These are phyloP conservation scores for Gomphus bonarii DNA, from an alignment of 1,284 basidiomycete genomes.

Conservation along the genomic window DNA sequence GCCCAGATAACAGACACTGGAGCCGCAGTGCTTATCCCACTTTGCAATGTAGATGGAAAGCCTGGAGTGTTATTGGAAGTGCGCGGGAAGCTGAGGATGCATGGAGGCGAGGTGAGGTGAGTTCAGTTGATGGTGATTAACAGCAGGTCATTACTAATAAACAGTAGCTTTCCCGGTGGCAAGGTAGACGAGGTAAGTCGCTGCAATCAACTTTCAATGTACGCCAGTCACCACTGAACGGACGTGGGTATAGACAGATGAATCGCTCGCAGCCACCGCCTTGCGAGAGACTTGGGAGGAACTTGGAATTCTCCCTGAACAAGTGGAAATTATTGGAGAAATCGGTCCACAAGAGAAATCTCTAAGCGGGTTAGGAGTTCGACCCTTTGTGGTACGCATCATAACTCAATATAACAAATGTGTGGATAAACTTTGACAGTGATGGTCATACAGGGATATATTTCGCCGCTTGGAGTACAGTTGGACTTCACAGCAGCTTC, in stretches of 20 bases:
- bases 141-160: no score
- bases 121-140: slow-evolving; percentile 13
- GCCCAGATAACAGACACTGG: slow-evolving; percentile 19
- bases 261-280: slow-evolving; percentile 44
- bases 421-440: slow-evolving; percentile 1
- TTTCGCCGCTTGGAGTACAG: slow-evolving; percentile 27
- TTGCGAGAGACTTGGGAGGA: slow-evolving; percentile 69
- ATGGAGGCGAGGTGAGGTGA: slow-evolving; percentile 76
- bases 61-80: slow-evolving; percentile 67
- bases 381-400: slow-evolving; percentile 61
- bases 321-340: slow-evolving; percentile 55
- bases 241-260: slow-evolving; percentile 34
- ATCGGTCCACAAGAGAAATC: slow-evolving; percentile 54
- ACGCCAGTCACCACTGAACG: not conserved
- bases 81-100: slow-evolving; percentile 52
- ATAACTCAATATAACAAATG: not conserved
- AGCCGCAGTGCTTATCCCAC: slow-evolving; percentile 64
- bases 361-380: slow-evolving; percentile 51
- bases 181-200: slow-evolving; percentile 46
- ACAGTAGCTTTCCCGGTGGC: slow-evolving; percentile 67
- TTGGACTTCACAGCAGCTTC: slow-evolving; percentile 30
- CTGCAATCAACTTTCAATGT: not conserved
- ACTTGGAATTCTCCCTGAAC: slow-evolving; percentile 44
- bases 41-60: slow-evolving; percentile 56
- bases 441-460: slow-evolving; percentile 43